These are phyloP conservation scores for Thoreauomyces humboldtii DNA, from an alignment of 192 early-diverging fungal species.

Conservation along the genomic window DNA sequence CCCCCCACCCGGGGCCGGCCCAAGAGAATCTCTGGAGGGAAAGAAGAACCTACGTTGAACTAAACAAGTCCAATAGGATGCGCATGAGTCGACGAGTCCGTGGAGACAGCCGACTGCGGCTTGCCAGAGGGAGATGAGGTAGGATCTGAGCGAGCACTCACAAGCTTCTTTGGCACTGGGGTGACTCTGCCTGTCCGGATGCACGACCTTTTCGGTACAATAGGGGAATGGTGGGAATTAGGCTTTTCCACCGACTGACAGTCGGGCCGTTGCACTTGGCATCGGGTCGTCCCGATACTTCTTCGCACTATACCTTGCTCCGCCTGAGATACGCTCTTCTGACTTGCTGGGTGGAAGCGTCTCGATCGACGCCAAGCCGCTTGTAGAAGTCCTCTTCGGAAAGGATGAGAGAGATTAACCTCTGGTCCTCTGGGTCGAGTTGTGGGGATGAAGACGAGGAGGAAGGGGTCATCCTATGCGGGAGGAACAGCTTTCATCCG, in stretches of 20 bases:
- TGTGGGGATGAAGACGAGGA: too few relatives aligned
- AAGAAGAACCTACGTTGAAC: constrained; percentile 10
- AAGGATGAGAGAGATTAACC: constrained; percentile 14
- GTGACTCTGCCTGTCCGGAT: constrained; percentile 30
- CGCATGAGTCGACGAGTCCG: not conserved
- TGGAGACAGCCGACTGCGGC: not conserved
- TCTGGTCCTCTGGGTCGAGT: not conserved
- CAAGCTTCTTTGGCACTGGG: constrained; percentile 38
- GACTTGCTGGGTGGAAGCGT: constrained; percentile 10
- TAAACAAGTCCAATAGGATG: constrained; percentile 8
- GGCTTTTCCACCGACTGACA: not conserved
- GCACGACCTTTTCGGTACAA: constrained; percentile 13
- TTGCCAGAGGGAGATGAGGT: not conserved
- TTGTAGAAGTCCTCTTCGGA: constrained; percentile 22
- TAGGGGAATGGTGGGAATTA: not conserved
- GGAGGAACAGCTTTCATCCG: too few relatives aligned
- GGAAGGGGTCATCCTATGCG: too few relatives aligned
- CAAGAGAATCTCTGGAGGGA: too few relatives aligned
- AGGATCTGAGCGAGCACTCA: constrained; percentile 10
- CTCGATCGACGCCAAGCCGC: constrained; percentile 12
- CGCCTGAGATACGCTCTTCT: constrained; percentile 22
- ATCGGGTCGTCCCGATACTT: too few relatives aligned
- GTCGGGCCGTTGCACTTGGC: too few relatives aligned
- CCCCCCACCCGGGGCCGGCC: too few relatives aligned
- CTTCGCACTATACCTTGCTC: constrained; percentile 30